Percentiles rank a stretch among this genome's conserved stretches.
Evolutionary conservation across 495 filamentous ascomycete species (phyloP).

Genomic region (Aspergillus baeticus): DNA sequence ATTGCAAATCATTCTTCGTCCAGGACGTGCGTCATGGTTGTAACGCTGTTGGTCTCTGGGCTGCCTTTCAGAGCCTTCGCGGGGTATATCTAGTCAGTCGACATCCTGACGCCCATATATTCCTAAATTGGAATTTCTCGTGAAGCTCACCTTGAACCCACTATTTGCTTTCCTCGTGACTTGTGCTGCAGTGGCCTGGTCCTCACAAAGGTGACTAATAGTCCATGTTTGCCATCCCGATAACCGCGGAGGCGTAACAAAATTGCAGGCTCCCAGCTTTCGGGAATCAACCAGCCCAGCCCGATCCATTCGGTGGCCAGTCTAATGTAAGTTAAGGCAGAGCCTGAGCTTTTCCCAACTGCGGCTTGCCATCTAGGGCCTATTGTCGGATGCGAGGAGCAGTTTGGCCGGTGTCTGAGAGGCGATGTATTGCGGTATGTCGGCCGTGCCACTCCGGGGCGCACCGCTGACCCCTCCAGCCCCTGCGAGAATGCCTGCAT

Average conservation of each 20-base stretch:
- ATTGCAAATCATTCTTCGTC: neutral
- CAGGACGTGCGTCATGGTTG: neutral
- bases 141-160: neutral
- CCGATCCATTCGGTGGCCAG: neutral
- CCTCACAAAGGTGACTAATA: neutral
- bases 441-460: constrained; percentile 17
- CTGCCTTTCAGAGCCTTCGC: neutral
- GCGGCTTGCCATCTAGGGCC: neutral
- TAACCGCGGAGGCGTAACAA: neutral
- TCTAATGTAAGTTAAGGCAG: neutral
- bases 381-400: neutral
- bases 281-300: too few species aligned
- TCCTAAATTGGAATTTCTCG: neutral
- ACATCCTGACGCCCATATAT: neutral
- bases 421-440: constrained; percentile 6
- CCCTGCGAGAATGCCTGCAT: constrained; percentile 9
- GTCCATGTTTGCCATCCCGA: neutral
- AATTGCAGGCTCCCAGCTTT: neutral
- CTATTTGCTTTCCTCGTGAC: neutral
- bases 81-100: neutral
- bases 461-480: constrained; percentile 22
- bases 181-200: neutral
- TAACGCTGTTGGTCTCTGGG: neutral
- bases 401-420: neutral
- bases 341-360: neutral